These are phyloP conservation scores for Chlamydomonas sp. DNA, from an alignment of 139 green algal species.

Conservation along the genomic window DNA sequence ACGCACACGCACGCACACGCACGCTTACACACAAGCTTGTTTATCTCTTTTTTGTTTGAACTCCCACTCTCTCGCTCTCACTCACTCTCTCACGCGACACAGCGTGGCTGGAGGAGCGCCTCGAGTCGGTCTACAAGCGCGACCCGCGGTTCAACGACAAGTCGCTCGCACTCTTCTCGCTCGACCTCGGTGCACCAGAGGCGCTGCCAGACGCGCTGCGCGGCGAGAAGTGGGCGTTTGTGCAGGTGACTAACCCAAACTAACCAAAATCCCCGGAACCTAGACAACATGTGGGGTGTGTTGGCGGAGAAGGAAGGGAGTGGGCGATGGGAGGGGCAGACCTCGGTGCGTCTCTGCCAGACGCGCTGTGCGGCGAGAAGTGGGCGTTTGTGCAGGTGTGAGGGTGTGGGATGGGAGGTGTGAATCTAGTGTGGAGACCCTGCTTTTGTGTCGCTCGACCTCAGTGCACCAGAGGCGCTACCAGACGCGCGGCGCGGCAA, in stretches of 20 bases:
- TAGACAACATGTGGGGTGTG: slow-evolving; percentile 47
- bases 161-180: slow-evolving; percentile 63
- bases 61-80: neutral
- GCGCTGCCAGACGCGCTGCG: slow-evolving; percentile 82
- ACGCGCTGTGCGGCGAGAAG: neutral
- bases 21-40: neutral
- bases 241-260: slow-evolving; percentile 97
- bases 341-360: neutral
- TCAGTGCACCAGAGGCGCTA: slow-evolving; percentile 67
- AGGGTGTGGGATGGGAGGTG: too few relatives aligned
- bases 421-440: too few relatives aligned
- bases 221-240: slow-evolving; percentile 94
- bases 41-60: too few relatives aligned
- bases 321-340: neutral
- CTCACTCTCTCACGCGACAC: slow-evolving; percentile 5
- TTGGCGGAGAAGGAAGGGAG: slow-evolving; percentile 19
- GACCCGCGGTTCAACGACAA: slow-evolving; percentile 78
- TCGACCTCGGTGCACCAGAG: slow-evolving; percentile 73
- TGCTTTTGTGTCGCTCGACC: slow-evolving; percentile 77
- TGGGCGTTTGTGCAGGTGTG: slow-evolving; percentile 1
- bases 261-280: slow-evolving; percentile 55
- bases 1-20: neutral
- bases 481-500: slow-evolving; percentile 88
- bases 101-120: slow-evolving; percentile 77
- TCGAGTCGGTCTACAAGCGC: slow-evolving; percentile 79